Base-by-base conservation (phyloP, 345 rosid species). In the Dovyalis caffra region DNA sequence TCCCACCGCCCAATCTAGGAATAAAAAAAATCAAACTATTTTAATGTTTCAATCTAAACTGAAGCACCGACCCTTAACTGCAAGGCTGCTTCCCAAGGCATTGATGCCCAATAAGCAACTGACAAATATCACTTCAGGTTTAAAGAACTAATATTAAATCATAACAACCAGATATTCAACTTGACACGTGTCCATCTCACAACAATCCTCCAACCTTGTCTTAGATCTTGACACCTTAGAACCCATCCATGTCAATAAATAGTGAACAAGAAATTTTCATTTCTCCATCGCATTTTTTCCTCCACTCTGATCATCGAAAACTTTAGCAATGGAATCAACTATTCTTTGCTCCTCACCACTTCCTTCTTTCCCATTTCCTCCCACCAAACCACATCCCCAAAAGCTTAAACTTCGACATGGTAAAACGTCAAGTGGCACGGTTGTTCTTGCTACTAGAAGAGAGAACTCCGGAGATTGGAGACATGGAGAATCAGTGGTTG, bases 311-410 rank as follows among this genome's bases (percentile, higher is more conserved):
- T 40, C 61, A 43, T 33, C 71, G 20, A 25, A 6, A 8, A 32
- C 2, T 10, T 29, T 21, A 26, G 14, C 29, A 47, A 76, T 76
- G 79, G 64, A 69, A 34, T 69, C 69, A 11, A 47, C 31, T 7
- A 8, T 37, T 33, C 62, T 76, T 69, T 47, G 72, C 64, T 68
- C 69, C 26, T 76, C 79, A 21, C 6, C 4, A 25, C 34, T 32
- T 69, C 69, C 79, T 23, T 45, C 49, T 33, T 47, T 68, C 16
- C 68, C 61, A 25, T 26, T 45, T 57, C 56, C 49, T 28, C 12
- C 31, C n/a, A 35, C 4, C n/a, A n/a, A 63, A 14, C 9, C 9
- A 35, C 49, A 31, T n/a, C 2, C n/a, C 0, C 15, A 8, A 2
- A 58, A 26, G n/a, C 2, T 51, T 10, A 43, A 49, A 40, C 16